Percentiles rank a stretch among this genome's conserved stretches.
phyloP scores from a whole-genome alignment of 2,329 filamentous ascomycete species.

The Cladosporium sp. region DNA sequence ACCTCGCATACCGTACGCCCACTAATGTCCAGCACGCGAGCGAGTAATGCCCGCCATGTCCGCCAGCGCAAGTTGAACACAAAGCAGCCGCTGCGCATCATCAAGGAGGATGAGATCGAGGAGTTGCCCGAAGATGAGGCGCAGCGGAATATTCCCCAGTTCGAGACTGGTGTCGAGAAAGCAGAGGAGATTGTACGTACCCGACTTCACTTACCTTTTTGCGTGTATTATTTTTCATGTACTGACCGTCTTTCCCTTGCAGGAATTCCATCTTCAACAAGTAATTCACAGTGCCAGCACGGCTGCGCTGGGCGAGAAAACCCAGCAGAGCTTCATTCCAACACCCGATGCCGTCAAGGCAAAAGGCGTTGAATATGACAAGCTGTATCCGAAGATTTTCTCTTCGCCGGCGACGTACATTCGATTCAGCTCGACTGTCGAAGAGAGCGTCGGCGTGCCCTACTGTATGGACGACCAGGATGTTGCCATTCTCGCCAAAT shows the following conservation, averaged over 20 bases:
- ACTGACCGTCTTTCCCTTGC: slow-evolving; percentile 23
- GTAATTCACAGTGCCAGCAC: slow-evolving; percentile 62
- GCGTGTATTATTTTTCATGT: slow-evolving; percentile 3
- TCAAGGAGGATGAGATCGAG: slow-evolving; percentile 88
- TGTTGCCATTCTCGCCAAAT: slow-evolving; percentile 73
- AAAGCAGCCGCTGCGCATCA: slow-evolving; percentile 80
- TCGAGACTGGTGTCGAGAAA: slow-evolving; percentile 95
- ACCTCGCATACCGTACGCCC: neutral
- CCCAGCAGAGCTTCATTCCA: slow-evolving; percentile 59
- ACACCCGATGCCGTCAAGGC: slow-evolving; percentile 58
- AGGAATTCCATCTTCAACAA: slow-evolving; percentile 92
- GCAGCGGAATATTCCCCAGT: slow-evolving; percentile 73
- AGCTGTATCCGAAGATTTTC: slow-evolving; percentile 75
- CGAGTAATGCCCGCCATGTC: slow-evolving; percentile 35
- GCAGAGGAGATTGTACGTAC: slow-evolving; percentile 90
- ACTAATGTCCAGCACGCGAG: slow-evolving; percentile 11
- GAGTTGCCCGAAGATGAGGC: slow-evolving; percentile 73
- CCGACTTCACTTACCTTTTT: slow-evolving; percentile 21
- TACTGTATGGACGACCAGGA: slow-evolving; percentile 97
- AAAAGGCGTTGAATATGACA: slow-evolving; percentile 74
- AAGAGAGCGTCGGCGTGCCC: slow-evolving; percentile 82
- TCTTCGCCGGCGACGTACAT: slow-evolving; percentile 89
- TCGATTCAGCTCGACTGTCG: slow-evolving; percentile 94
- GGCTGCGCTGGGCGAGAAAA: slow-evolving; percentile 53
- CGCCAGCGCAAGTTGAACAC: slow-evolving; percentile 87